phyloP scores from a whole-genome alignment of 441 rosid species.

The Sinapis alba region DNA sequence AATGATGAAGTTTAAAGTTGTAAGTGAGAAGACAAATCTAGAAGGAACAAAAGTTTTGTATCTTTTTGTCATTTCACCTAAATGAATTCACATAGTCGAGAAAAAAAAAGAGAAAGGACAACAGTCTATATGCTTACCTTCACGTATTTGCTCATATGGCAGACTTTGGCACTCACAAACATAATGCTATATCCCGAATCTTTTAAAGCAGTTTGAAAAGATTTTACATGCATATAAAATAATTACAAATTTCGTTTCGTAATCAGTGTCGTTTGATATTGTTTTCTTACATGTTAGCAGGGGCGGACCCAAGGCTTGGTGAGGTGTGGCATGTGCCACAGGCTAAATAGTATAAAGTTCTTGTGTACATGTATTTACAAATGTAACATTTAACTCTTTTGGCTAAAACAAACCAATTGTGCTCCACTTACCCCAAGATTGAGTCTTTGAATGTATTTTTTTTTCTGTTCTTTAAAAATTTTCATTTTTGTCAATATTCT shows the following conservation, averaged over 20 bases:
- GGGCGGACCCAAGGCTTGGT: no score
- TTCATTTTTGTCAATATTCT: no score
- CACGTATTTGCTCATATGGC: conserved; percentile 17
- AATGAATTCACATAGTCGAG: neutral
- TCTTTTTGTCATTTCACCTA: neutral
- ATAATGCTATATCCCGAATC: conserved; percentile 8
- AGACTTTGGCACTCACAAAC: conserved; percentile 11
- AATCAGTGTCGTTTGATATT: neutral
- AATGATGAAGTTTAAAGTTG: neutral
- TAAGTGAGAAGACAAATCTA: neutral
- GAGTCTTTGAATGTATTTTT: no score
- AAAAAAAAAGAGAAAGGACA: neutral
- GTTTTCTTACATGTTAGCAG: no score
- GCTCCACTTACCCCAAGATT: no score
- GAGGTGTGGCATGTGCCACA: no score
- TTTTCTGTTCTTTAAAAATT: no score
- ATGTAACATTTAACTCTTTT: no score
- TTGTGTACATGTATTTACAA: no score
- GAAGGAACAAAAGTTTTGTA: neutral
- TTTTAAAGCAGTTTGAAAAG: neutral
- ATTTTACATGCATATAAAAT: neutral
- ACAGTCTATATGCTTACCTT: neutral
- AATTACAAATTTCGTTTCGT: neutral
- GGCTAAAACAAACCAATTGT: no score
- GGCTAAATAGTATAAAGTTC: no score